Percentiles rank a stretch among this genome's conserved stretches.
Conservation (phyloP, 257 asterid species). For the Gentiana straminea region DNA sequence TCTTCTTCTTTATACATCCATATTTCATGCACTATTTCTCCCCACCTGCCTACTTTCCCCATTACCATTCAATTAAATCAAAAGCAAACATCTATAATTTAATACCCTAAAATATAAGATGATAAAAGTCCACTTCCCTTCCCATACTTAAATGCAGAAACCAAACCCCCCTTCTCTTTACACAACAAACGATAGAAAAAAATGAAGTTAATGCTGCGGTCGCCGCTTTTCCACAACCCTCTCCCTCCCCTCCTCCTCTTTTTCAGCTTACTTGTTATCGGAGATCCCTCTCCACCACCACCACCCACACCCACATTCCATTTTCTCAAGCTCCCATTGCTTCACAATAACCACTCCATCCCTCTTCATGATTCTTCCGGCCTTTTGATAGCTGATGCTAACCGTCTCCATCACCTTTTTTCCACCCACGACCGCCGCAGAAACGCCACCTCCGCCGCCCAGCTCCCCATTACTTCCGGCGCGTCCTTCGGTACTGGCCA, state of each 20-base stretch:
- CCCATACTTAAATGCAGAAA: too few species aligned
- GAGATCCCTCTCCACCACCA: conserved; percentile 11
- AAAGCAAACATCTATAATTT: too few species aligned
- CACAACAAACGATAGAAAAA: not conserved
- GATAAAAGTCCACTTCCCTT: not conserved
- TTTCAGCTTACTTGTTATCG: conserved; percentile 2
- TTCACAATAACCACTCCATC: conserved; percentile 36
- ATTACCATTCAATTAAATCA: too few species aligned
- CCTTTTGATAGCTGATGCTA: conserved; percentile 48
- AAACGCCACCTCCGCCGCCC: conserved; percentile 9
- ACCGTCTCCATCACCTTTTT: conserved; percentile 36
- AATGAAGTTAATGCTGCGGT: conserved; percentile 16
- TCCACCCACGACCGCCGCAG: conserved; percentile 25
- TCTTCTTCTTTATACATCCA: too few species aligned
- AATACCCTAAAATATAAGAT: too few species aligned
- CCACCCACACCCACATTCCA: conserved; percentile 8
- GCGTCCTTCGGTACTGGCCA: conserved; percentile 78
- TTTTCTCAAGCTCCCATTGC: conserved; percentile 53
- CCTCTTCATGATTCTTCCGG: conserved; percentile 36
- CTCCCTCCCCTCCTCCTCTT: conserved; percentile 16
- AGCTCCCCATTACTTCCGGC: conserved; percentile 61
- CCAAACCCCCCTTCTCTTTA: conserved; percentile 2
- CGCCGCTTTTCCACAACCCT: conserved; percentile 21
- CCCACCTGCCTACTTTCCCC: too few species aligned
- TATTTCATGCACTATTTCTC: too few species aligned